Conservation (phyloP, 495 filamentous ascomycete species). For the Podospora fimiseda region DNA sequence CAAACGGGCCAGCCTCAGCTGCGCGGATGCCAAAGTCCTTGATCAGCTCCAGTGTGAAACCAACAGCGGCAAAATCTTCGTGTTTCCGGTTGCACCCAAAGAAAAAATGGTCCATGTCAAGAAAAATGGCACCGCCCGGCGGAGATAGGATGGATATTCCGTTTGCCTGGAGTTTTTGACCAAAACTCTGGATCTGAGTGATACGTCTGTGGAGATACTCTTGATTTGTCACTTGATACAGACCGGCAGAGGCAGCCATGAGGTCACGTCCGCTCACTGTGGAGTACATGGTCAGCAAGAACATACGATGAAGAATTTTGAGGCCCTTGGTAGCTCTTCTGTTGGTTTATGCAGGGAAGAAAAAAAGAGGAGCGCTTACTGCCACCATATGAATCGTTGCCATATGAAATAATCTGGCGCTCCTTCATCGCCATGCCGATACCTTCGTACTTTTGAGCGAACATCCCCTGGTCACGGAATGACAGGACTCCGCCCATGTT, state of each 20-base stretch:
- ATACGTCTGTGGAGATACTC: constrained; percentile 3
- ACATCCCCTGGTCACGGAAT: constrained; percentile 6
- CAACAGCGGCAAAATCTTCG: constrained; percentile 3
- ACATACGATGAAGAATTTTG: too few species aligned
- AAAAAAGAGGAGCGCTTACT: constrained; percentile 2
- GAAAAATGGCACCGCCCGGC: constrained; percentile 1
- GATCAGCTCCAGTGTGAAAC: constrained; percentile 2
- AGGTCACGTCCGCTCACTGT: constrained; percentile 9
- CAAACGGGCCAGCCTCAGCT: constrained; percentile 2
- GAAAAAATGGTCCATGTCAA: constrained; percentile 5
- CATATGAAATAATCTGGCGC: constrained; percentile 5
- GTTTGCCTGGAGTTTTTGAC: constrained; percentile 3
- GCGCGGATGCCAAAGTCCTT: constrained; percentile 1
- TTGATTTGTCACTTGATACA: constrained; percentile 6
- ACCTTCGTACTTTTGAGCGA: constrained; percentile 2
- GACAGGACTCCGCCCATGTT: constrained; percentile 8
- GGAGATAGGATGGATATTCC: not conserved
- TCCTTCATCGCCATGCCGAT: constrained; percentile 6
- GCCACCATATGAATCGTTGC: constrained; percentile 7
- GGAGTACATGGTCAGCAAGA: too few species aligned
- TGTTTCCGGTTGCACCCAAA: constrained; percentile 1
- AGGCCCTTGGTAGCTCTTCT: not conserved
- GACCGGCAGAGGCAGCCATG: constrained; percentile 5
- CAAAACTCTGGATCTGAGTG: constrained; percentile 4
- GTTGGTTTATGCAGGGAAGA: not conserved